Base-by-base conservation (phyloP, 129 eudicot genomes). In the Chrysanthemum makinoi region DNA sequence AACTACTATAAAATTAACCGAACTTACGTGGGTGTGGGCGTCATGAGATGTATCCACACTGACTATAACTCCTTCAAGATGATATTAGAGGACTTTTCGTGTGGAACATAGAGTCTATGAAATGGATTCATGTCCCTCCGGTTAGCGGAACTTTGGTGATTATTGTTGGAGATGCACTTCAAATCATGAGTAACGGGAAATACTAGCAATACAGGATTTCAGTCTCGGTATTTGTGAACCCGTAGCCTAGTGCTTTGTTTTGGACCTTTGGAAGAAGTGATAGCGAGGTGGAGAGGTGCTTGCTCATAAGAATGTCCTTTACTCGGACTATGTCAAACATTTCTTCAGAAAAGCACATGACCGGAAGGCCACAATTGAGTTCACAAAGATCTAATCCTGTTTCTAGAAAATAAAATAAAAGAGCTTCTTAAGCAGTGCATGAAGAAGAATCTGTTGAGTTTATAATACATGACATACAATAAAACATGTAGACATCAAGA, bases 61-160 rank as follows among this genome's bases (percentile, higher is more conserved):
- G 2, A 87, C 93, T 1, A 6, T 84, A n/a, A 46, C 89, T 87
- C 76, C 87, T 87, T 43, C 94, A 87, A 75, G 94, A 87, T 17
- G 79, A 83, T n/a, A 80, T 79, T 0, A 86, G 88, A 16, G 86
- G 88, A n/a, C 84, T 83, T 19, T 83, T 78, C 35, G 88, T 83
- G 15, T 76, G 86, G 39, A 80, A 62, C 53, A 30, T 44, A 1
- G 78, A 62, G 5, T 20, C 63, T 1, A 80, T 80, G 62, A 53
- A 55, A 22, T 86, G 88, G 91, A 55, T 80, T 57, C 91, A 86
- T 59, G 91, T 83, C 33, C 74, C 75, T 1, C 91, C 91, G 15
- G 20, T 75, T 43, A 35, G 54, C 22, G 88, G 88, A 17, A 72
- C 86, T 5, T 73, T 86, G 58, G 79, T 78, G 18, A 74, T 86